Conservation (phyloP, 2,329 filamentous ascomycete genomes). For the Domatiomyces catenatus region DNA sequence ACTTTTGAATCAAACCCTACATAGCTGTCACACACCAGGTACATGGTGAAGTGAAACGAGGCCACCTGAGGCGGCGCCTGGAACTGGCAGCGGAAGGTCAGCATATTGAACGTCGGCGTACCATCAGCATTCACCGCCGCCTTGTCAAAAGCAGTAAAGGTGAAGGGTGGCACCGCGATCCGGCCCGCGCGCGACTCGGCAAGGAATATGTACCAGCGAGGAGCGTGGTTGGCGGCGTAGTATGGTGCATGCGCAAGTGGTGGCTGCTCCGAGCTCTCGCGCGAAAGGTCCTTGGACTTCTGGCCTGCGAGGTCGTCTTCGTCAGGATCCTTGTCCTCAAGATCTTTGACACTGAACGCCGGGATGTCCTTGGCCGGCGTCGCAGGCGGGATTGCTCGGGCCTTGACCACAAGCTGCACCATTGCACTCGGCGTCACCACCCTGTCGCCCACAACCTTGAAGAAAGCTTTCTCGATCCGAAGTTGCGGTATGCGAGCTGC, state of each 20-base stretch:
- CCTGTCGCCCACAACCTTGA: slow-evolving; percentile 93
- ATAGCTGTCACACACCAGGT: slow-evolving; percentile 88
- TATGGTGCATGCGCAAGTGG: slow-evolving; percentile 79
- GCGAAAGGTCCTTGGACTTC: slow-evolving; percentile 51
- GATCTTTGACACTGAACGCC: slow-evolving; percentile 57
- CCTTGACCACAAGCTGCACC: slow-evolving; percentile 89
- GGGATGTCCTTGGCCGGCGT: slow-evolving; percentile 51
- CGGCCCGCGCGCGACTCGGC: slow-evolving; percentile 88
- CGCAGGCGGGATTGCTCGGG: slow-evolving; percentile 80
- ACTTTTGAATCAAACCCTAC: slow-evolving; percentile 84
- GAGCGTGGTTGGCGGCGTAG: slow-evolving; percentile 75
- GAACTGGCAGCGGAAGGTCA: slow-evolving; percentile 95
- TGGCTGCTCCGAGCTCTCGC: slow-evolving; percentile 52
- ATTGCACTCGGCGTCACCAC: slow-evolving; percentile 83
- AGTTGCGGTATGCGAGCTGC: slow-evolving; percentile 73
- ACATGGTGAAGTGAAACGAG: slow-evolving; percentile 87
- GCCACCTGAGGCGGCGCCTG: slow-evolving; percentile 83
- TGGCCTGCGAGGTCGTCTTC: slow-evolving; percentile 83
- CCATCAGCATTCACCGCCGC: slow-evolving; percentile 61
- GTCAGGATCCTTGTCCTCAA: slow-evolving; percentile 81
- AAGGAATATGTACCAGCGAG: slow-evolving; percentile 87
- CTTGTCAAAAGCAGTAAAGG: slow-evolving; percentile 85
- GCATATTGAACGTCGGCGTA: slow-evolving; percentile 83
- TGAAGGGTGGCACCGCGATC: slow-evolving; percentile 90
- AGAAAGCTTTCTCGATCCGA: slow-evolving; percentile 81